Base-by-base conservation (phyloP, 768 basidiomycete species). In the Stropharia rugosoannulata region DNA sequence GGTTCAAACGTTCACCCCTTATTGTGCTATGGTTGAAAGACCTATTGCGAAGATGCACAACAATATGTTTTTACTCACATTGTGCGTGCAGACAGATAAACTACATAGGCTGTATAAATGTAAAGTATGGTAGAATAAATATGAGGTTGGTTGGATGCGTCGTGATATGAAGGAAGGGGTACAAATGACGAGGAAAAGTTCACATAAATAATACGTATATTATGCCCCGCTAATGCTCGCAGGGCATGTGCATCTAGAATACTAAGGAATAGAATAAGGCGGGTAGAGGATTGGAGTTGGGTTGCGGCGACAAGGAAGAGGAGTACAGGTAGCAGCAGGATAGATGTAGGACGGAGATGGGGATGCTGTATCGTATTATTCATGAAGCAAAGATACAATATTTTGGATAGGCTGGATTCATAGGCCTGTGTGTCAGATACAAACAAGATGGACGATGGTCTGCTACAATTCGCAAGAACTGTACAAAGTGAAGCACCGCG, bases 311-410 rank as follows among this genome's bases (percentile, higher is more conserved):
- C 36, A 50, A 29, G 38, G 8, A 44, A 36, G 36, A 43, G 12
- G 38, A 29, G 8, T 8, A 39, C 25, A 38, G n/a, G 44, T 25
- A 43, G 38, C 40, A 6, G 40, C 9, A 32, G 45, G 51, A 18
- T 13, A 42, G 18, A 43, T 49, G 9, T 45, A 43, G n/a, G 36
- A 35, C 36, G 59, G 42, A 35, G 25, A 27, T 35, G 35, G 44
- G 25, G 37, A 39, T 43, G 29, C 18, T 52, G 49, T 29, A 49
- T 56, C 49, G 56, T 39, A 57, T 57, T 56, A 57, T 49, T 50
- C 38, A 54, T 57, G 49, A 52, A 61, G 52, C 56, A 58, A 41
- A n/a, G 50, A 57, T 57, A 57, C 44, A 57, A 45, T 57, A 57
- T 51, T 57, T 52, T 40, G 44, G 27, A 10, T 22, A 29, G 48